These are phyloP conservation scores for Athelia sp. DNA, from an alignment of 1,284 basidiomycete species.

Conservation along the genomic window DNA sequence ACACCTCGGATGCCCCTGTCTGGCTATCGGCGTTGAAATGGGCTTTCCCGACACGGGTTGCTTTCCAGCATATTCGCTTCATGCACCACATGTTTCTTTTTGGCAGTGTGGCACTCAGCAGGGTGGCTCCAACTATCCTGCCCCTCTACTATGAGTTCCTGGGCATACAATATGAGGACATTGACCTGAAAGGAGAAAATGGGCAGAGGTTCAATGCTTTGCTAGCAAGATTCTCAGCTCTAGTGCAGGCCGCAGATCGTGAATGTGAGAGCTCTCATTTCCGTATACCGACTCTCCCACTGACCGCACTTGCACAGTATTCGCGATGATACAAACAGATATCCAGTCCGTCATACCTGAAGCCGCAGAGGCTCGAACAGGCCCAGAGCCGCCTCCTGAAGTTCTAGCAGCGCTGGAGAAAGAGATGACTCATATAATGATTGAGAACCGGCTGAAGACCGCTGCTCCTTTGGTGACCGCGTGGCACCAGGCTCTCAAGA, in stretches of 20 bases:
- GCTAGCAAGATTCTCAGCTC: constrained; percentile 30
- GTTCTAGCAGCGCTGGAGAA: constrained; percentile 37
- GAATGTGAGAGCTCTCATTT: constrained; percentile 34
- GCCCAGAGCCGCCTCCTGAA: constrained; percentile 19
- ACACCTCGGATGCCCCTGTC: constrained; percentile 19
- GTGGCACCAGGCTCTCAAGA: constrained; percentile 38
- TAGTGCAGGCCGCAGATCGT: constrained; percentile 35
- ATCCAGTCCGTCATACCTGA: constrained; percentile 28
- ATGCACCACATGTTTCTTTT: constrained; percentile 77
- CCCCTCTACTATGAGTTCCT: constrained; percentile 20
- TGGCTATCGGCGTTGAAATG: constrained; percentile 32
- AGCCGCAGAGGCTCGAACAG: constrained; percentile 24
- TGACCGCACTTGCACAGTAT: constrained; percentile 20
- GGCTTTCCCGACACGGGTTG: constrained; percentile 60
- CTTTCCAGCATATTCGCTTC: constrained; percentile 70
- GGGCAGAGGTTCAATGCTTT: constrained; percentile 30
- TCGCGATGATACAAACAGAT: constrained; percentile 35
- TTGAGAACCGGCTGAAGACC: constrained; percentile 53
- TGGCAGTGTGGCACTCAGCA: constrained; percentile 62
- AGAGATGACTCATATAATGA: constrained; percentile 60
- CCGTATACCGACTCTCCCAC: constrained; percentile 3
- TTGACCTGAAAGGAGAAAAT: constrained; percentile 17
- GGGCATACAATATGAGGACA: not conserved
- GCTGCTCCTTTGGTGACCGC: constrained; percentile 44
- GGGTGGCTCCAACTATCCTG: constrained; percentile 61